Percentiles rank a stretch among this genome's conserved stretches.
phyloP scores from a whole-genome alignment of 108 stramenopile genomes.

The Licmophora abbreviata region DNA sequence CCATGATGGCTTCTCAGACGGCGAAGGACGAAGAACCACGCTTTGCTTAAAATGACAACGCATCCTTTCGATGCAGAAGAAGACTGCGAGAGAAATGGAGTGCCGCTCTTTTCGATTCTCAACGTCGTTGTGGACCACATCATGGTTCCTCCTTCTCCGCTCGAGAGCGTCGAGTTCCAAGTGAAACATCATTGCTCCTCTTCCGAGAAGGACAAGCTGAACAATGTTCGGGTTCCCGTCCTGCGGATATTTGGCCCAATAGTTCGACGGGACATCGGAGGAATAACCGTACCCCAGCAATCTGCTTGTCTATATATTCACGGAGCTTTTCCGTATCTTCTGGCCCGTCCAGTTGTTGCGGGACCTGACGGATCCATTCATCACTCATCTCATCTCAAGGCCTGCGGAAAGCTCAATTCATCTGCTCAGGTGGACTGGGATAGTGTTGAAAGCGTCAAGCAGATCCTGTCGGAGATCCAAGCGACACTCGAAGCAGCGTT shows the following conservation, averaged over 20 bases:
- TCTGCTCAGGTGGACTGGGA: constrained; percentile 68
- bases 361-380: constrained; percentile 69
- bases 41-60: too few relatives aligned
- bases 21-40: too few relatives aligned
- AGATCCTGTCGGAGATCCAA: constrained; percentile 15
- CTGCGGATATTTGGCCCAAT: constrained; percentile 78
- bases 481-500: constrained; percentile 31
- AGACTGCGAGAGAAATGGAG: too few relatives aligned
- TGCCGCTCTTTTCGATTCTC: constrained; percentile 45
- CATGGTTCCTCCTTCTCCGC: constrained; percentile 60
- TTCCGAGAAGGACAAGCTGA: constrained; percentile 3
- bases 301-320: constrained; percentile 80
- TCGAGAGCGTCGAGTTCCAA: constrained; percentile 59
- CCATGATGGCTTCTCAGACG: too few relatives aligned
- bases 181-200: too few relatives aligned
- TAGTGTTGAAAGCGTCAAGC: constrained; percentile 26
- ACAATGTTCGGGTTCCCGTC: constrained; percentile 47
- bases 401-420: not conserved
- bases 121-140: constrained; percentile 76
- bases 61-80: too few relatives aligned
- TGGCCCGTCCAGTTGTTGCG: constrained; percentile 63
- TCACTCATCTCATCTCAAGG: constrained; percentile 10
- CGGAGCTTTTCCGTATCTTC: constrained; percentile 77
- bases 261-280: constrained; percentile 21
- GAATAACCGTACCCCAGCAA: constrained; percentile 31